Percentiles rank a stretch among this genome's conserved stretches.
Evolutionary conservation across 2,329 filamentous ascomycete genomes (phyloP).

Genomic region (Curvularia hawaiiensis): DNA sequence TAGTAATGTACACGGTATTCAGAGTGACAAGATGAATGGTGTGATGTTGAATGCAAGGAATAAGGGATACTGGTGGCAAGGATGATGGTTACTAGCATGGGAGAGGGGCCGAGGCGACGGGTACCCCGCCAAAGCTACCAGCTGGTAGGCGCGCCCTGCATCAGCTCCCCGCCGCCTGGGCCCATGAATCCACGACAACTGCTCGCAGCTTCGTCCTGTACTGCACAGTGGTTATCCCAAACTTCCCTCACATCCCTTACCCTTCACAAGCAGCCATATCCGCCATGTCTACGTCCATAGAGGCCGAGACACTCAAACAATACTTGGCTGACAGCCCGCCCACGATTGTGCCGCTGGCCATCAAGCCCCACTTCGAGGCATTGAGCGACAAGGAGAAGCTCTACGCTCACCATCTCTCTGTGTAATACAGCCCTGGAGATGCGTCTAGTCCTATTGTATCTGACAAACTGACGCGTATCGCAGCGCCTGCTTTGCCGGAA

Average conservation of each 20-base stretch:
- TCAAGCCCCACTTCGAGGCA: constrained; percentile 89
- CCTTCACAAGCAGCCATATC: neutral
- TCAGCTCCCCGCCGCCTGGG: neutral
- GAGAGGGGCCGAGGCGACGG: too few relatives aligned
- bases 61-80: neutral
- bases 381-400: constrained; percentile 77
- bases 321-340: constrained; percentile 93
- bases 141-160: neutral
- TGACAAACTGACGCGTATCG: constrained; percentile 6
- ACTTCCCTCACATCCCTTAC: neutral
- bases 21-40: neutral
- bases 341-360: constrained; percentile 82
- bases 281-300: constrained; percentile 46
- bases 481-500: constrained; percentile 55
- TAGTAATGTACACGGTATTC: neutral
- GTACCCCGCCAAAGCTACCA: neutral
- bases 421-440: constrained; percentile 28
- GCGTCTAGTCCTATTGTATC: neutral
- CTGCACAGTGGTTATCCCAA: neutral
- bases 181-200: neutral
- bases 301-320: constrained; percentile 59
- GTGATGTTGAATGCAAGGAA: neutral
- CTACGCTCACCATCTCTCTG: constrained; percentile 75
- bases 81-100: neutral
- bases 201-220: neutral